phyloP scores from a whole-genome alignment of 768 basidiomycete species.

The Suillus luteus region DNA sequence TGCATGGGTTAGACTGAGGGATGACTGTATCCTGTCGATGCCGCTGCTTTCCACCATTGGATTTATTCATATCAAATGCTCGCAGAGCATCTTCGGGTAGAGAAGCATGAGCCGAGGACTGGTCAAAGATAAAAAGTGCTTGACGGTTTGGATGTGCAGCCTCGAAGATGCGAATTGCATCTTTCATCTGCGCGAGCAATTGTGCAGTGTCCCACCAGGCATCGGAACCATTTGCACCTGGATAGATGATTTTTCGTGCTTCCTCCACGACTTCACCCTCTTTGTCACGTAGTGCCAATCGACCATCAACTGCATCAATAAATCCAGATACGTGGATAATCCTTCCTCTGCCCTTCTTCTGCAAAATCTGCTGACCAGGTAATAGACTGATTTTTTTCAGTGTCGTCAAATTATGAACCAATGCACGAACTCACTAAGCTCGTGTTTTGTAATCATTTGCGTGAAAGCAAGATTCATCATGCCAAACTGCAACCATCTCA shows the following conservation, averaged over 20 bases:
- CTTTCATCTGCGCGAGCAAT: slow-evolving; percentile 12
- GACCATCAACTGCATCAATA: too few relatives aligned
- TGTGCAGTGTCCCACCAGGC: slow-evolving; percentile 14
- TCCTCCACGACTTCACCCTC: background rate
- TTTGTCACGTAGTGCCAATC: background rate
- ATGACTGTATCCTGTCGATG: slow-evolving; percentile 24
- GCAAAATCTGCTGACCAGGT: background rate
- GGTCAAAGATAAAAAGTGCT: slow-evolving; percentile 18
- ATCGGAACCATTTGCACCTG: background rate
- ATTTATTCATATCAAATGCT: slow-evolving; percentile 30
- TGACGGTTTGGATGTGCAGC: slow-evolving; percentile 31
- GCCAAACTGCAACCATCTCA: background rate
- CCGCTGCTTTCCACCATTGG: slow-evolving; percentile 24
- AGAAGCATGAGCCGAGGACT: slow-evolving; percentile 17
- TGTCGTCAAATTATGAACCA: background rate
- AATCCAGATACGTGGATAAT: too few relatives aligned
- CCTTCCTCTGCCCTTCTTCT: background rate
- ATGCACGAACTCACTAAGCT: background rate
- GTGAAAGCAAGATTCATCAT: background rate
- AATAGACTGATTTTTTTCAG: background rate
- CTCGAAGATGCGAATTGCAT: slow-evolving; percentile 33
- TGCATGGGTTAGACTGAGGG: slow-evolving; percentile 22
- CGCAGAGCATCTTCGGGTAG: slow-evolving; percentile 23
- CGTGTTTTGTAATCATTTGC: background rate
- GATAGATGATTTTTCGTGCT: background rate